Conservation (phyloP, 2,329 filamentous ascomycete genomes). For the Colletotrichum simmondsii region DNA sequence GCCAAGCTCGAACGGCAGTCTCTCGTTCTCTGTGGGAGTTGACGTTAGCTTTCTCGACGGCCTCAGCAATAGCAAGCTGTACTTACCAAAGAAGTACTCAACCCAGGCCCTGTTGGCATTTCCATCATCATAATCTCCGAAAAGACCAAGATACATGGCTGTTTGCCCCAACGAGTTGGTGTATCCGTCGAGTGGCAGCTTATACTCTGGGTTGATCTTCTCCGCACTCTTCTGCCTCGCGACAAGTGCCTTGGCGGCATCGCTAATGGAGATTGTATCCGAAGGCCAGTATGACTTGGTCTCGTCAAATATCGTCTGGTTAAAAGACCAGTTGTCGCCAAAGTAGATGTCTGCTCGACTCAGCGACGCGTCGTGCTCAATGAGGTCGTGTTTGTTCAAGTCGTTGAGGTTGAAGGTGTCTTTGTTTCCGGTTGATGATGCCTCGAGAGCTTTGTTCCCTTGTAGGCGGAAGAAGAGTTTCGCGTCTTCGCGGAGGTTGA, state of each 20-base stretch:
- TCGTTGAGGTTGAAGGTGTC: slow-evolving; percentile 39
- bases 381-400: slow-evolving; percentile 36
- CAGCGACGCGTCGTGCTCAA: slow-evolving; percentile 25
- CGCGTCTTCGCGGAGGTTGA: slow-evolving; percentile 33
- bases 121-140: slow-evolving; percentile 33
- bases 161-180: slow-evolving; percentile 34
- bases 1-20: background rate
- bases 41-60: background rate
- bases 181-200: slow-evolving; percentile 16
- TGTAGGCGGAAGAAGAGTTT: slow-evolving; percentile 30
- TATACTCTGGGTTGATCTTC: slow-evolving; percentile 39
- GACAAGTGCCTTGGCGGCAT: slow-evolving; percentile 41
- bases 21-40: background rate
- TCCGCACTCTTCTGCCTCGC: slow-evolving; percentile 35
- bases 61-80: background rate
- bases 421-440: slow-evolving; percentile 20
- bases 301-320: slow-evolving; percentile 39
- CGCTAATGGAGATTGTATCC: background rate
- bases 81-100: slow-evolving; percentile 30
- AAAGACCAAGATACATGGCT: slow-evolving; percentile 34
- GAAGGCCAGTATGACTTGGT: slow-evolving; percentile 21
- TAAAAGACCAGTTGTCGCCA: slow-evolving; percentile 44
- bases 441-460: slow-evolving; percentile 28
- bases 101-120: slow-evolving; percentile 34
- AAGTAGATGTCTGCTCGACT: slow-evolving; percentile 41